Evolutionary conservation across 192 early-diverging fungal species (phyloP).

Genomic region (Coemansia sp.): DNA sequence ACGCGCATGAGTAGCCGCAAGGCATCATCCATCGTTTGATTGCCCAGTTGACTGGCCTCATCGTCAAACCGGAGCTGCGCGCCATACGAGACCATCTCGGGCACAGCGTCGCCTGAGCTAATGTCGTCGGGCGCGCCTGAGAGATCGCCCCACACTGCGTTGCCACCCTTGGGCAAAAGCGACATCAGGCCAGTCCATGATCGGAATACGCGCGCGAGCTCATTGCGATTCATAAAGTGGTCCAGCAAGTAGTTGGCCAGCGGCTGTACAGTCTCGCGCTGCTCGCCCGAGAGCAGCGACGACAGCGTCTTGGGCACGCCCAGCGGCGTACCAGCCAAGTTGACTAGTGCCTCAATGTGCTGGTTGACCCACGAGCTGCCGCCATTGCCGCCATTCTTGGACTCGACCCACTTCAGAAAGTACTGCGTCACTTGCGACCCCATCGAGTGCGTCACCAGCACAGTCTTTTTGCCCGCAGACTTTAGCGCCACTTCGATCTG

Average conservation of each 20-base stretch:
- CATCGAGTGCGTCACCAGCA: conserved; percentile 60
- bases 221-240: conserved; percentile 78
- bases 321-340: conserved; percentile 84
- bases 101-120: not conserved
- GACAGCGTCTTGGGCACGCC: conserved; percentile 86
- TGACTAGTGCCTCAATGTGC: conserved; percentile 79
- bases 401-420: conserved; percentile 89
- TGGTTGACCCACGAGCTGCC: conserved; percentile 75
- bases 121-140: conserved; percentile 75
- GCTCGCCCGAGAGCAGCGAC: conserved; percentile 77
- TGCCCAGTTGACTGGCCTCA: conserved; percentile 6
- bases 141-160: conserved; percentile 75
- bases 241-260: conserved; percentile 82
- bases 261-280: conserved; percentile 80
- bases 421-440: conserved; percentile 72
- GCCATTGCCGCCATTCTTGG: conserved; percentile 65
- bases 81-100: conserved; percentile 54
- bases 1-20: conserved; percentile 61
- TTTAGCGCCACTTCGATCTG: conserved; percentile 66
- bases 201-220: conserved; percentile 76
- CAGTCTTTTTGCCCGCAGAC: conserved; percentile 58
- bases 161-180: conserved; percentile 85
- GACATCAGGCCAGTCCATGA: conserved; percentile 79
- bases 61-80: conserved; percentile 59
- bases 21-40: conserved; percentile 54